These are phyloP conservation scores for Globisporangium middletonii DNA, from an alignment of 352 stramenopile species.

Conservation along the genomic window DNA sequence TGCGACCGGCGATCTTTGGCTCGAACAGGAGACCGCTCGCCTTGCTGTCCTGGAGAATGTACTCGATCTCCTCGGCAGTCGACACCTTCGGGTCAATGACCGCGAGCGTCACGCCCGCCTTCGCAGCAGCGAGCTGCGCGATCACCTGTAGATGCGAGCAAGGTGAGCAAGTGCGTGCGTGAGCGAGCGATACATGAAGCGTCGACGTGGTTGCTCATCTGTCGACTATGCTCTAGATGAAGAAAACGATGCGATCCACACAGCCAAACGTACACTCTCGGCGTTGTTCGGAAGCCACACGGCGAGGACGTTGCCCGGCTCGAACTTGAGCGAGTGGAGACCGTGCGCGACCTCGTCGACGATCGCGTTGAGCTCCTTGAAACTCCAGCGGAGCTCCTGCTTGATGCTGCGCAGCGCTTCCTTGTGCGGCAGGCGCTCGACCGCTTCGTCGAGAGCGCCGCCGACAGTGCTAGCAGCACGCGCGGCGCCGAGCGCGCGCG, in stretches of 20 bases:
- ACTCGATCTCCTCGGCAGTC: constrained; percentile 68
- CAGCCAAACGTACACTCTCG: constrained; percentile 45
- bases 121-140: constrained; percentile 80
- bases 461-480: constrained; percentile 64
- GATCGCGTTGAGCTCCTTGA: constrained; percentile 68
- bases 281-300: constrained; percentile 82
- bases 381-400: constrained; percentile 83
- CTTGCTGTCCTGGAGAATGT: constrained; percentile 75
- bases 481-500: constrained; percentile 18
- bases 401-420: constrained; percentile 79
- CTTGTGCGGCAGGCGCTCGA: constrained; percentile 77
- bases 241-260: neutral
- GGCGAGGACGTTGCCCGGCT: constrained; percentile 65
- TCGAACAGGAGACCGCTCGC: constrained; percentile 80
- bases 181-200: neutral
- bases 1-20: constrained; percentile 67
- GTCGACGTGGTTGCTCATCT: neutral
- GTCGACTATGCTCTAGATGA: neutral
- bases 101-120: constrained; percentile 75
- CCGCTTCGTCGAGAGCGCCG: constrained; percentile 62
- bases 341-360: constrained; percentile 79
- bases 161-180: neutral
- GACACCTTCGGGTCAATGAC: constrained; percentile 76
- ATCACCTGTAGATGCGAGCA: constrained; percentile 28
- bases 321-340: constrained; percentile 69